A percentile compares a stretch with the other conserved stretches of the same genome.
phyloP scores from a whole-genome alignment of 1,284 basidiomycete species.

The Agaricales sp. region DNA sequence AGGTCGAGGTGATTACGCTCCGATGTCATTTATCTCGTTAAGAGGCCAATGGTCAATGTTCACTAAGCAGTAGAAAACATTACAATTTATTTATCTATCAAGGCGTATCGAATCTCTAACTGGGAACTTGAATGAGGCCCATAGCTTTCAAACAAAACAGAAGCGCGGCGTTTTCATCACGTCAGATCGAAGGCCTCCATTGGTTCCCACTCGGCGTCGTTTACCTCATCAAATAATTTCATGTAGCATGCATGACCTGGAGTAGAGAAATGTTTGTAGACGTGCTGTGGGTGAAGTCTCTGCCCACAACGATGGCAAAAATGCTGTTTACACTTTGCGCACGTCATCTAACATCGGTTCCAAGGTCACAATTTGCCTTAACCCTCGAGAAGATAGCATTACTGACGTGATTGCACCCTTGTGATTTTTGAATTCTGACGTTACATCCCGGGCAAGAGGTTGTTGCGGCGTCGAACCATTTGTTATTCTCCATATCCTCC shows the following conservation, averaged over 20 bases:
- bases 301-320: slow-evolving; percentile 2
- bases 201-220: background rate
- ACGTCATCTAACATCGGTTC: slow-evolving; percentile 1
- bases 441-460: background rate
- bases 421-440: background rate
- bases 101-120: too few species aligned
- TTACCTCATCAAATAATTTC: background rate
- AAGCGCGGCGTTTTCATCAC: too few species aligned
- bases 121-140: too few species aligned
- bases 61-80: too few species aligned
- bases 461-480: background rate
- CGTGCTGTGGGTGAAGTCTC: background rate
- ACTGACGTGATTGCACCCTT: slow-evolving; percentile 2
- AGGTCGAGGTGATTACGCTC: too few species aligned
- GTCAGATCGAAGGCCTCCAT: background rate
- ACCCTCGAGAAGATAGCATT: background rate
- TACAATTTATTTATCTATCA: too few species aligned
- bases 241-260: background rate
- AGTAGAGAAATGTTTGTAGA: background rate
- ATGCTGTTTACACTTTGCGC: background rate
- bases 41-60: too few species aligned
- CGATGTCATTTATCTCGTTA: too few species aligned
- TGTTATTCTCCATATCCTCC: background rate
- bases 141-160: too few species aligned
- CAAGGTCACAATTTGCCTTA: background rate